Conservation (phyloP, 768 basidiomycete species). For the Leccinum sublutescens region DNA sequence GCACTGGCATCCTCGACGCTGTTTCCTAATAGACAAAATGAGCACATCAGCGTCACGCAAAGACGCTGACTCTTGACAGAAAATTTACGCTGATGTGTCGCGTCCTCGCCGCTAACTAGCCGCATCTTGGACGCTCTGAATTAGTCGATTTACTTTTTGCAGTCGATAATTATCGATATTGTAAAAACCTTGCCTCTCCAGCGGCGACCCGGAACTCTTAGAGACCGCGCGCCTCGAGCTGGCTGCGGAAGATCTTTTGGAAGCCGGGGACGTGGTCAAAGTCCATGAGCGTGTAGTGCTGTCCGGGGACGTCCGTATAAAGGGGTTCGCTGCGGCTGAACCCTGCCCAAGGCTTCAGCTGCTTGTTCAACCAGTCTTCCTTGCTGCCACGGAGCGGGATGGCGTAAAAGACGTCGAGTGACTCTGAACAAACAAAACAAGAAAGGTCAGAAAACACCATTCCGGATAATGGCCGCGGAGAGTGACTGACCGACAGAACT, state of each 20-base stretch:
- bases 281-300: neutral
- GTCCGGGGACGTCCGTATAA: neutral
- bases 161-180: too few species aligned
- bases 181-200: too few species aligned
- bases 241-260: neutral
- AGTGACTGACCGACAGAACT: neutral
- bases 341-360: neutral
- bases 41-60: too few species aligned
- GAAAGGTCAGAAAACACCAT: neutral
- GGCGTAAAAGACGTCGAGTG: neutral
- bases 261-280: neutral
- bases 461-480: neutral
- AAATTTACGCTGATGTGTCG: too few species aligned
- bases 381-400: neutral
- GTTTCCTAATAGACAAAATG: too few species aligned
- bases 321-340: neutral
- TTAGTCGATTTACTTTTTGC: too few species aligned
- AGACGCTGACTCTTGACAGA: too few species aligned
- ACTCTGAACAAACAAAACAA: neutral
- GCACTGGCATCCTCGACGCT: too few species aligned
- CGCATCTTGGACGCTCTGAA: too few species aligned
- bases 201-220: neutral
- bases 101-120: too few species aligned
- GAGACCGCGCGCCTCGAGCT: neutral
- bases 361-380: neutral